Evolutionary conservation across 495 filamentous ascomycete species (phyloP).

Genomic region (Rhypophila decipiens): DNA sequence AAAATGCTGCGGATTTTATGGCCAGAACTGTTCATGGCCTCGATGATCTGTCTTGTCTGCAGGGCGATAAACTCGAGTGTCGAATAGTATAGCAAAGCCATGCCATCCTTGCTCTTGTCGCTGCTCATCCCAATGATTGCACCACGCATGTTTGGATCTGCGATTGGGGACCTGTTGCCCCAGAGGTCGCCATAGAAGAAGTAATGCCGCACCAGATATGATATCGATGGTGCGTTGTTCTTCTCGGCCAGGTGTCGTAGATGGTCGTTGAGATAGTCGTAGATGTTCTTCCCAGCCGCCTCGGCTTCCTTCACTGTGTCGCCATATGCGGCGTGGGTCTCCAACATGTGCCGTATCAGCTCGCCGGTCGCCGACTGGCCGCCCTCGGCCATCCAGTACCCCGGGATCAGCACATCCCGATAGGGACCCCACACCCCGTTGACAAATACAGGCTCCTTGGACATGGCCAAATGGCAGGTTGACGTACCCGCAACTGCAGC

Average conservation of each 20-base stretch:
- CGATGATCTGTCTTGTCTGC: constrained; percentile 91
- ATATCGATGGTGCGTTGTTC: constrained; percentile 62
- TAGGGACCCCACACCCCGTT: constrained; percentile 96
- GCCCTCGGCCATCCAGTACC: constrained; percentile 93
- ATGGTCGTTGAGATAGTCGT: constrained; percentile 89
- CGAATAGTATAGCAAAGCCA: constrained; percentile 86
- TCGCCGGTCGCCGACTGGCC: constrained; percentile 95
- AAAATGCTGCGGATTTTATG: constrained; percentile 87
- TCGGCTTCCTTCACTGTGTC: constrained; percentile 70
- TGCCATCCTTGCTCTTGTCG: constrained; percentile 75
- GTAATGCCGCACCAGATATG: constrained; percentile 83
- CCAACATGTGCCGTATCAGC: constrained; percentile 85
- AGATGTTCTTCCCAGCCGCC: constrained; percentile 74
- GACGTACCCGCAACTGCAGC: constrained; percentile 96
- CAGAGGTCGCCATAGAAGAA: constrained; percentile 99
- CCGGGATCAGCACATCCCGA: constrained; percentile 82
- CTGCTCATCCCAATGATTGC: constrained; percentile 77
- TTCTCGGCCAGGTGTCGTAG: constrained; percentile 66
- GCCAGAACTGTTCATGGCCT: constrained; percentile 80
- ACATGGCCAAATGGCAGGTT: constrained; percentile 96
- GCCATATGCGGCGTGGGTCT: constrained; percentile 84
- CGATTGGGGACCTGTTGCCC: constrained; percentile 91
- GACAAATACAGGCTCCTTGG: constrained; percentile 81
- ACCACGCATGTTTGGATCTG: constrained; percentile 86
- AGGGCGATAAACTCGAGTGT: constrained; percentile 96